phyloP scores from a whole-genome alignment of 129 eudicot genomes.

The Tagetes patula region DNA sequence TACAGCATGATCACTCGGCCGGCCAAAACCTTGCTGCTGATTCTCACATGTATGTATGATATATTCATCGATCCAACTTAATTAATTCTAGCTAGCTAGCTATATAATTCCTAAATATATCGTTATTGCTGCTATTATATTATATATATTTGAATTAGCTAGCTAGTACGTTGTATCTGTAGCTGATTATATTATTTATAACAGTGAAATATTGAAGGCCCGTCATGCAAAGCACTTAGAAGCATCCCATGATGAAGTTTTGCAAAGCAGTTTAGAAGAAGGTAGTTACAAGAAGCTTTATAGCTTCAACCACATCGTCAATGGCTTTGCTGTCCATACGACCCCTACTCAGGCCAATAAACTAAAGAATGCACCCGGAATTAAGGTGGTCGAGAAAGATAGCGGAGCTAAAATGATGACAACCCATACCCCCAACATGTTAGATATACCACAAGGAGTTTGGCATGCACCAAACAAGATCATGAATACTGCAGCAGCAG shows the following conservation, averaged over 20 bases:
- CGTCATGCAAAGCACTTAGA: conserved; percentile 56
- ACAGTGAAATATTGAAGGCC: conserved; percentile 41
- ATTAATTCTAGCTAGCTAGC: no score
- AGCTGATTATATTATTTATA: background rate
- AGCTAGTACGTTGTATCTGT: no score
- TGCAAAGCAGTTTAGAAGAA: conserved; percentile 55
- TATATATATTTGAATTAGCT: no score
- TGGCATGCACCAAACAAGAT: conserved; percentile 57
- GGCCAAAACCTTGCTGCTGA: conserved; percentile 12
- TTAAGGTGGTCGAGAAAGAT: conserved; percentile 69
- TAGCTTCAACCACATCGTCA: conserved; percentile 85
- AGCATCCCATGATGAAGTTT: conserved; percentile 62
- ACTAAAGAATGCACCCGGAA: conserved; percentile 51
- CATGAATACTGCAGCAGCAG: background rate
- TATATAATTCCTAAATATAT: no score
- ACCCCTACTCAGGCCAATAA: conserved; percentile 75
- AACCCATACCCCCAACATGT: conserved; percentile 65
- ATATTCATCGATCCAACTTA: no score
- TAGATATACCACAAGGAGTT: conserved; percentile 57
- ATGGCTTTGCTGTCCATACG: conserved; percentile 88
- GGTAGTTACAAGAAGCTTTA: conserved; percentile 73
- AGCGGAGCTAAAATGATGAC: conserved; percentile 78
- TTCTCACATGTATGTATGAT: background rate
- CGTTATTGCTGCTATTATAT: no score
- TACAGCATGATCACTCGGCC: conserved; percentile 25